These are phyloP conservation scores for Arabis alpina DNA, from an alignment of 345 rosid species.

Conservation along the genomic window DNA sequence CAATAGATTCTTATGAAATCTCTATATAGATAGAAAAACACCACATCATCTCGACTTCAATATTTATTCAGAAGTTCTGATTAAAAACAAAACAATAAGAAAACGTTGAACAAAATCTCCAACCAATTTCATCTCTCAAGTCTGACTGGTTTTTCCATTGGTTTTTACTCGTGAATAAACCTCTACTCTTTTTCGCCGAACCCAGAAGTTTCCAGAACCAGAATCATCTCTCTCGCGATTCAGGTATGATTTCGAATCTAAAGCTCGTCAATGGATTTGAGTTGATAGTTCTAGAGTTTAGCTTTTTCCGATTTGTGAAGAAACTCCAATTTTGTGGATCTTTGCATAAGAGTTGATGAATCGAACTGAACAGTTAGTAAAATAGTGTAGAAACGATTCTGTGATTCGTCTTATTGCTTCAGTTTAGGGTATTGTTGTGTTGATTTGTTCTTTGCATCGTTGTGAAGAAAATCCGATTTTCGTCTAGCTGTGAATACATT, in stretches of 20 bases:
- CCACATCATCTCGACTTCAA: constrained; percentile 11
- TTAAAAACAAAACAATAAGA: too few relatives aligned
- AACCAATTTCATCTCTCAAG: constrained; percentile 9
- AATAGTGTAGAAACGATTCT: not conserved
- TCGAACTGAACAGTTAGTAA: not conserved
- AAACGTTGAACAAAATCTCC: too few relatives aligned
- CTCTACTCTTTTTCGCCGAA: too few relatives aligned
- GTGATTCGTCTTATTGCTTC: constrained; percentile 13
- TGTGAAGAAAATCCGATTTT: not conserved
- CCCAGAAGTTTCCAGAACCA: too few relatives aligned
- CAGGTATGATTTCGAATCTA: too few relatives aligned
- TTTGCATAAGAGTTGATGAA: constrained; percentile 9
- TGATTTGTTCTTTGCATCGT: too few relatives aligned
- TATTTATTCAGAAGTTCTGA: constrained; percentile 12
- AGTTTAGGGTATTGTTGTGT: not conserved
- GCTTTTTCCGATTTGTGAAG: constrained; percentile 12
- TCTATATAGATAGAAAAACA: too few relatives aligned
- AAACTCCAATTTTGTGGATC: not conserved
- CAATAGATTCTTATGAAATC: constrained; percentile 18
- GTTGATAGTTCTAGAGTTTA: constrained; percentile 29
- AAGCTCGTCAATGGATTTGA: too few relatives aligned
- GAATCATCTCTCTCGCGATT: too few relatives aligned
- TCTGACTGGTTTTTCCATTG: constrained; percentile 42
- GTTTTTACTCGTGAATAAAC: constrained; percentile 15
- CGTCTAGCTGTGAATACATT: not conserved